Evolutionary conservation across 2,329 filamentous ascomycete genomes (phyloP), one percentile per base, ranked within the genome.

Genomic region (Paecilomyces fulvus): DNA sequence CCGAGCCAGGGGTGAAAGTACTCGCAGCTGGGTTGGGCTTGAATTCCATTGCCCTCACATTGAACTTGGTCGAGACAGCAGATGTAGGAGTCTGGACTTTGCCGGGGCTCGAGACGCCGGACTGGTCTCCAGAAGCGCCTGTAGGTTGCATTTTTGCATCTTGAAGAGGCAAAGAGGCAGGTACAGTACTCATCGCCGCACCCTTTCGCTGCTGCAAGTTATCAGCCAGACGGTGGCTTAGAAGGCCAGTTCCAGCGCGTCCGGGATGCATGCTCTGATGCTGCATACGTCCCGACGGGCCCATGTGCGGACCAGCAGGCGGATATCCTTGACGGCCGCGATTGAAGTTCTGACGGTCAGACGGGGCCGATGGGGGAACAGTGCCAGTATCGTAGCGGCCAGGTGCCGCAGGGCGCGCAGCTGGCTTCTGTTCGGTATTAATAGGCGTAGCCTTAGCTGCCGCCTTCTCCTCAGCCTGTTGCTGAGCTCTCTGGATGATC

Each of bases 401-500:
- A 61, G 83, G 80, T 49, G 75, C 67, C 7, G 75, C 63, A 8
- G 71, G 64, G 55, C 72, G 78, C 17, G 73, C 63, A n/a, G 77
- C 67, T 54, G 79, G 76, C 67, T 85, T 85, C 55, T 82, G 77
- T 64, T 84, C 71, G 21, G 66, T 80, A 21, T 75, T 70, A 11
- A 73, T 69, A 8, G 70, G 55, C n/a, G 63, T 59, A 30, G 70
- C 67, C 75, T 84, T 70, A 65, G 76, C 64, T 64, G 72, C 67
- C 48, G 76, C 68, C 60, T 82, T 77, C 49, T 79, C 75, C 56
- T 90, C 85, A 2, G 85, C 86, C 62, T 92, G 87, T 67, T 85
- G 83, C 59, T 89, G 84, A 1, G 90, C 90, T 72, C 92, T 95
- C 64, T 91, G 88, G 67, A 96, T 87, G 60, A 99, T 97, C 68